Evolutionary conservation across 106 monocot genomes (phyloP).

Genomic region (Acanthochlamys bracteata): DNA sequence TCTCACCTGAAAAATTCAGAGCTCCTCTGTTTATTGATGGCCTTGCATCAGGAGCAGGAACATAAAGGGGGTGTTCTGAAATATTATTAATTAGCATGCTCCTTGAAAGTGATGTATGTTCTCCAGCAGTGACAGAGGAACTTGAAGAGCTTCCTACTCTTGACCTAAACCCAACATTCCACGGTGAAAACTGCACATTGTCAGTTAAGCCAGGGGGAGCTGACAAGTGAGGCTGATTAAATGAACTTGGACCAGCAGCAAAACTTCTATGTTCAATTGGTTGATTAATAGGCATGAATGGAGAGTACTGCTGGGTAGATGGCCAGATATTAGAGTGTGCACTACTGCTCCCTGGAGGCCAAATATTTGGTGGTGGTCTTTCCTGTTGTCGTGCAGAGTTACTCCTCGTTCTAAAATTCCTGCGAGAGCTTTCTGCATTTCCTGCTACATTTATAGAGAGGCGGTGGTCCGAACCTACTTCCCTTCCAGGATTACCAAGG

Average conservation of each 20-base stretch:
- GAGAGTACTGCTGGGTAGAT: constrained; percentile 17
- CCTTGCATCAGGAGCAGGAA: constrained; percentile 10
- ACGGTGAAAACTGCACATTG: constrained; percentile 16
- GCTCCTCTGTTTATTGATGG: constrained; percentile 13
- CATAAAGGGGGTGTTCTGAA: constrained; percentile 10
- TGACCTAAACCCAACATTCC: constrained; percentile 15
- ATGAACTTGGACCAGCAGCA: constrained; percentile 7
- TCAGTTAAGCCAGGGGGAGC: constrained; percentile 10
- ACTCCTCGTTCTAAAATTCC: constrained; percentile 36
- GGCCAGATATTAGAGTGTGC: constrained; percentile 17
- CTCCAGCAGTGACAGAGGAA: constrained; percentile 11
- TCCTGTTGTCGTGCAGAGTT: constrained; percentile 22
- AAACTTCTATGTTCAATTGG: constrained; percentile 11
- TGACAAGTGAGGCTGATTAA: constrained; percentile 13
- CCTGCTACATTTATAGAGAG: constrained; percentile 7
- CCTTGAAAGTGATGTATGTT: constrained; percentile 8
- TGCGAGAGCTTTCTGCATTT: constrained; percentile 20
- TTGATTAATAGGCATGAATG: constrained; percentile 14
- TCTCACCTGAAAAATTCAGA: constrained; percentile 22
- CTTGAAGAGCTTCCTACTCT: constrained; percentile 21
- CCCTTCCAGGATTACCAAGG: constrained; percentile 1
- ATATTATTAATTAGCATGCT: constrained; percentile 4
- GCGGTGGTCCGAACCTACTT: constrained; percentile 3
- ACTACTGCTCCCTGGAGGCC: constrained; percentile 19
- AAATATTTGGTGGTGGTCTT: constrained; percentile 16